Conservation (phyloP, 495 filamentous ascomycete genomes). For the Neurospora africana region DNA sequence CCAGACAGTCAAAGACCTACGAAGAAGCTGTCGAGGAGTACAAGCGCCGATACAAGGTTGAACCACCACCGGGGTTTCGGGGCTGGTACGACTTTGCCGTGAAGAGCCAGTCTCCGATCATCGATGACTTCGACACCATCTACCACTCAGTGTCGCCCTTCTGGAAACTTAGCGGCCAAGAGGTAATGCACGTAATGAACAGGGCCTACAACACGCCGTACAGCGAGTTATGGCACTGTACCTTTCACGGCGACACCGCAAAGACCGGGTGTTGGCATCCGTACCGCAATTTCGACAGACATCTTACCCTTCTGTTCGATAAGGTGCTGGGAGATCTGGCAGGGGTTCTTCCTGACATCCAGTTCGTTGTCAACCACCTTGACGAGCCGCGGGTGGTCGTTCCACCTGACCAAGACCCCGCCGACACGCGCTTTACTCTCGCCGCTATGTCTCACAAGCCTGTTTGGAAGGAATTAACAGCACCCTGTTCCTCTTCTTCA, state of each 20-base stretch:
- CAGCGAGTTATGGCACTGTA: slow-evolving; percentile 21
- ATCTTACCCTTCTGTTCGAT: slow-evolving; percentile 12
- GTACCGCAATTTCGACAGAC: slow-evolving; percentile 14
- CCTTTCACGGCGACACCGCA: slow-evolving; percentile 6
- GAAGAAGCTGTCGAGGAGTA: slow-evolving; percentile 41
- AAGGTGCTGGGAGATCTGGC: slow-evolving; percentile 51
- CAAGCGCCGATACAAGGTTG: slow-evolving; percentile 36
- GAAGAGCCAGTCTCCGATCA: slow-evolving; percentile 45
- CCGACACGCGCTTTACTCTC: not conserved
- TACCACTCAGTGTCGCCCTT: slow-evolving; percentile 19
- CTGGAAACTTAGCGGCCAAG: slow-evolving; percentile 14
- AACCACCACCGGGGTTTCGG: slow-evolving; percentile 50
- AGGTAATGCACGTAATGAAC: slow-evolving; percentile 11
- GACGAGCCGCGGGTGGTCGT: slow-evolving; percentile 66
- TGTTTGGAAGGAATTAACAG: slow-evolving; percentile 11
- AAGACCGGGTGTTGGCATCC: slow-evolving; percentile 19
- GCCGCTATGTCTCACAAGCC: slow-evolving; percentile 6
- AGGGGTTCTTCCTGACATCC: slow-evolving; percentile 57
- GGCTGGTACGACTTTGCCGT: slow-evolving; percentile 58
- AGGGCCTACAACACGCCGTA: not conserved
- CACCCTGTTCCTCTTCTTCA: slow-evolving; percentile 1
- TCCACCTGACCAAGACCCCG: slow-evolving; percentile 18
- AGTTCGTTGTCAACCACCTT: slow-evolving; percentile 65
- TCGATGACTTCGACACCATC: slow-evolving; percentile 60
- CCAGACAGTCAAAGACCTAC: slow-evolving; percentile 35